phyloP scores from a whole-genome alignment of 1,139 yeast genomes.

The Blastobotrys capitulatus region DNA sequence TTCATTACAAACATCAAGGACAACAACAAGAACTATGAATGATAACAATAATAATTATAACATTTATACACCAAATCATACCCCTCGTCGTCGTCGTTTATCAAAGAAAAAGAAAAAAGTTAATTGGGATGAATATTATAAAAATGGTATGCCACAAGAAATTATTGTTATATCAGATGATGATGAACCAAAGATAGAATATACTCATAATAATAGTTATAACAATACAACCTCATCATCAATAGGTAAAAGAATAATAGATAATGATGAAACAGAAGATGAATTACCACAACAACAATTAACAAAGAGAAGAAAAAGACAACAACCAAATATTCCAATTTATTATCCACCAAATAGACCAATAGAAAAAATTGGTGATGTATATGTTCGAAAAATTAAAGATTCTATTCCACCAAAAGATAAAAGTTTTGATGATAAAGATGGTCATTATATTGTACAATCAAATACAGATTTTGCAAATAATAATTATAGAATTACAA shows the following conservation, averaged over 20 bases:
- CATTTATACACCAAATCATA: constrained; percentile 9
- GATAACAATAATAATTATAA: background rate
- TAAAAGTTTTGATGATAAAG: constrained; percentile 32
- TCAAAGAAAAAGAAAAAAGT: constrained; percentile 3
- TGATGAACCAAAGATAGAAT: constrained; percentile 1
- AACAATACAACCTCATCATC: background rate
- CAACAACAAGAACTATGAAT: background rate
- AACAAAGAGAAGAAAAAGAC: background rate
- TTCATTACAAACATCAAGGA: too few species aligned
- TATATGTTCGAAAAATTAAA: constrained; percentile 27
- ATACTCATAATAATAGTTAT: background rate
- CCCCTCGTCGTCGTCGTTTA: background rate
- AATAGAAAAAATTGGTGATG: constrained; percentile 29
- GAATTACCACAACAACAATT: background rate
- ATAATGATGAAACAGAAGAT: background rate
- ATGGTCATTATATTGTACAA: constrained; percentile 37
- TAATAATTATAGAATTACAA: constrained; percentile 40
- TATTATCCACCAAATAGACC: constrained; percentile 23
- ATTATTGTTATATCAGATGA: constrained; percentile 15
- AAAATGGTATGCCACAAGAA: constrained; percentile 30
- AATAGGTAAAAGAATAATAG: background rate
- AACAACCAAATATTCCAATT: background rate
- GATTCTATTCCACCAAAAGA: constrained; percentile 16
- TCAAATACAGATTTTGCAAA: constrained; percentile 33
- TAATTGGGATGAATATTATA: constrained; percentile 31